Base-by-base conservation (phyloP, 768 basidiomycete species). In the Suillus subalutaceus region DNA sequence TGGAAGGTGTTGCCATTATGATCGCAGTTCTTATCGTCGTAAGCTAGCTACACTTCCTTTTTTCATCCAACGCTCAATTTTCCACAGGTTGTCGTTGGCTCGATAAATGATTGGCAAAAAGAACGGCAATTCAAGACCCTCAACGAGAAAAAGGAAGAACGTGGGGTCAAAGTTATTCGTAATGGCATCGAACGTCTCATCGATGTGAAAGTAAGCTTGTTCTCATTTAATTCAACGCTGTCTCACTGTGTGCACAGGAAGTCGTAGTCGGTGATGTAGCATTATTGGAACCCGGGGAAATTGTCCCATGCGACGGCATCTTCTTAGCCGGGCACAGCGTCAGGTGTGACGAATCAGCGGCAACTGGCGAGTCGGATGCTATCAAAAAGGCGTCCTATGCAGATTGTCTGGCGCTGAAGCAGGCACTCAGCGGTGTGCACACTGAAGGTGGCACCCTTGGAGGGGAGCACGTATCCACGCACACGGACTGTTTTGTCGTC, bases 41-140 rank as follows among this genome's bases (percentile, higher is more conserved):
- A 78, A 65, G 87, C 80, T 41, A 5, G 52, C 18, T 53, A n/a
- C 2, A 40, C 23, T 44, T 58, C 20, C 18, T 35, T n/a, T 1
- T 46, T 8, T 62, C 18, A 32, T 60, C 37, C 18, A 58, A 12
- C 13, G 64, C n/a, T 70, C 37, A 44, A 18, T 20, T n/a, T 30
- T 43, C 3, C 38, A 2, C 67, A 92, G 90, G 90, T 94, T 65
- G 72, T 94, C 52, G 97, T 99, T 65, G 97, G 97, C 38, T 95
- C 96, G 15, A 70, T 98, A 53, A 99, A 98, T 73, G 97, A 99
- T 78, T 99, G 93, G 91, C 96, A 98, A 78, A 99, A 99, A 78
- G 97, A 99, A 77, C 89, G 90, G 2, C 97, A 99, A 79, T 99
- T 99, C 82, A 89, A 90, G 72, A 83, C 82, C 23, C 85, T 99